Evolutionary conservation across 495 filamentous ascomycete species (phyloP), one percentile per base, ranked within the genome.

Genomic region (Podospora tetraspora): DNA sequence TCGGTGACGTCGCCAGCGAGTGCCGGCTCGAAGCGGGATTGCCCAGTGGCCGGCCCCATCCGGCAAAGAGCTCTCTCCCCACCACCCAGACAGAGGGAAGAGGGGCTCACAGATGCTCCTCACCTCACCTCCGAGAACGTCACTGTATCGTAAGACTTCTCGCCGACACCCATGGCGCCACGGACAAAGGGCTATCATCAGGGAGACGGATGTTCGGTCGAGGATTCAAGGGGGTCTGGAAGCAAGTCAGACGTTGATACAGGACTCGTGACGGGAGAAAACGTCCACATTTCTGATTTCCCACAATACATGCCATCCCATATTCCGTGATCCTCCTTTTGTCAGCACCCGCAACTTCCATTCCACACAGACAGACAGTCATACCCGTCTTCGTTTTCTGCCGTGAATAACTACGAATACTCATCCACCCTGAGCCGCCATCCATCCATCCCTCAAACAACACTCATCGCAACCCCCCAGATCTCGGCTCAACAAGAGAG

Each of bases 121-220:
- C 43, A n/a, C 43, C 43, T 52, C 43, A 52, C 43, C 43, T 52
- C 29, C 23, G 65, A 27, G 61, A 37, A 69, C 68, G 68, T 72
- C 66, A 67, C 70, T 63, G 7, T 4, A 69, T 72, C 68, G 68
- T 70, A 64, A 69, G 56, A 22, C 57, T 29, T 27, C 29, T 37
- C 52, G 60, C 25, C 27, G 7, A 4, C 34, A n/a, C 63, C 29
- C 56, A 59, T 30, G 25, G 34, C 24, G 52, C 13, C 37, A 63
- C 16, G 52, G 16, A 62, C 65, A 68, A 57, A 68, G 61, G 37
- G 57, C 56, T n/a, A 10, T n/a, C 25, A 56, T 7, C 34, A 23
- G 25, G 22, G 34, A 4, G 52, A 56, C 60, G 58, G 58, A 43
- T 16, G 37, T 37, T 7, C 37, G 19, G 16, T 52, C 43, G 19